Evolutionary conservation across 495 filamentous ascomycete species (phyloP).

Genomic region (Lophium mytilinum): DNA sequence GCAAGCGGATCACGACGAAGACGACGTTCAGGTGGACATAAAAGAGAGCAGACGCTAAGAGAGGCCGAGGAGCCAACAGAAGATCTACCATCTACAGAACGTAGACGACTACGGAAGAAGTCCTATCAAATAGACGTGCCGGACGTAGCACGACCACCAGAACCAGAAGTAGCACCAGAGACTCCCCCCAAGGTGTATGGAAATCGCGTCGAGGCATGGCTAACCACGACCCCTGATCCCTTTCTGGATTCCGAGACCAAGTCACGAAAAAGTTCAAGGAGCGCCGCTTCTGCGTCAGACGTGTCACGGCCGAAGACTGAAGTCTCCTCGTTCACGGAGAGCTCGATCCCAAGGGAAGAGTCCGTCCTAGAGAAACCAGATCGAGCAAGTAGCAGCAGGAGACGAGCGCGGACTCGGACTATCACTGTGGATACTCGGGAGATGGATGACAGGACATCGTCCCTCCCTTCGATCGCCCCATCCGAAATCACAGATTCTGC

Average conservation of each 20-base stretch:
- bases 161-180: slow-evolving; percentile 3
- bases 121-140: slow-evolving; percentile 7
- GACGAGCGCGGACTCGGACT: slow-evolving; percentile 2
- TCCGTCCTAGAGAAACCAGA: slow-evolving; percentile 2
- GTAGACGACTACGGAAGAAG: slow-evolving; percentile 4
- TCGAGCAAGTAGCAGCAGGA: slow-evolving; percentile 6
- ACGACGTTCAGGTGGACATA: slow-evolving; percentile 6
- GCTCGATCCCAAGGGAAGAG: slow-evolving; percentile 3
- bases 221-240: slow-evolving; percentile 30
- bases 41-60: slow-evolving; percentile 2
- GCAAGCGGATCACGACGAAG: slow-evolving; percentile 6
- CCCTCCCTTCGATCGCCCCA: not conserved
- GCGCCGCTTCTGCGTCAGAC: slow-evolving; percentile 15
- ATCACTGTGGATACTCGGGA: slow-evolving; percentile 7
- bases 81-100: slow-evolving; percentile 5
- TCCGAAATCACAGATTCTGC: not conserved
- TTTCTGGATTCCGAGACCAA: slow-evolving; percentile 24
- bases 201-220: slow-evolving; percentile 35
- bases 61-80: not conserved
- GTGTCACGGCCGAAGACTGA: slow-evolving; percentile 1
- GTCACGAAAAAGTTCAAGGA: slow-evolving; percentile 8
- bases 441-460: slow-evolving; percentile 1
- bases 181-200: slow-evolving; percentile 23
- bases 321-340: slow-evolving; percentile 2
- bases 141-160: not conserved